Evolutionary conservation across 1,284 basidiomycete species (phyloP), one percentile per base, ranked within the genome.

Genomic region (Ustilago loliicola): DNA sequence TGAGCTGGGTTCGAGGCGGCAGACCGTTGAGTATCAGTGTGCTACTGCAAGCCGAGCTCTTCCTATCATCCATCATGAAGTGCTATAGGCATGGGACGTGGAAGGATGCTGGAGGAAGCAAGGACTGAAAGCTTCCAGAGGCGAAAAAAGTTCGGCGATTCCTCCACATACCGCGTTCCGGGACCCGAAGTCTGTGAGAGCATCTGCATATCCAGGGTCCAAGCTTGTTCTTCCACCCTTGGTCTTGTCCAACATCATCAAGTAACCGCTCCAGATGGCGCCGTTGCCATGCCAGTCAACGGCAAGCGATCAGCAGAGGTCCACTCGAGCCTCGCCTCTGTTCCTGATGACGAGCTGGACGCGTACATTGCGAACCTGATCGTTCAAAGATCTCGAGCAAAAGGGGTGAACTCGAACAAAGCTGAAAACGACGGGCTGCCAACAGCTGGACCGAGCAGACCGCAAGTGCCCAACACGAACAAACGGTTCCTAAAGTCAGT

Each of bases 401-500:
- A 64, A 19, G 42, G 60, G n/a, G 34, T 47, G 0, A 15, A 29
- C 1, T 56, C 66, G 6, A n/a, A 61, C 1, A 7, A 23, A 11
- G 15, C 59, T 30, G 32, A 61, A n/a, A 29, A 72, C 11, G 47
- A 55, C 32, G 54, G 59, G 4, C 21, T 32, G 11, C n/a, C 21
- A 42, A 17, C 25, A 25, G 42, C 51, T n/a, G 42, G 38, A 27
- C 19, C 34, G n/a, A 48, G n/a, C 19, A 34, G 23, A 47, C 7
- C 50, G 7, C 61, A 48, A n/a, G 55, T 62, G 13, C 55, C 61
- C 3, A 75, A 61, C 40, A 81, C 77, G 6, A 83, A 84, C 70
- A 84, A 82, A 47, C 48, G 69, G 3, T 83, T 84, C 56, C 64
- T 84, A 3, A 55, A 68, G 3, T 73, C 70, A 2, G 67, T 84